These are phyloP conservation scores for Domatiomyces catenatus DNA, from an alignment of 2,329 filamentous ascomycete genomes.

Conservation along the genomic window DNA sequence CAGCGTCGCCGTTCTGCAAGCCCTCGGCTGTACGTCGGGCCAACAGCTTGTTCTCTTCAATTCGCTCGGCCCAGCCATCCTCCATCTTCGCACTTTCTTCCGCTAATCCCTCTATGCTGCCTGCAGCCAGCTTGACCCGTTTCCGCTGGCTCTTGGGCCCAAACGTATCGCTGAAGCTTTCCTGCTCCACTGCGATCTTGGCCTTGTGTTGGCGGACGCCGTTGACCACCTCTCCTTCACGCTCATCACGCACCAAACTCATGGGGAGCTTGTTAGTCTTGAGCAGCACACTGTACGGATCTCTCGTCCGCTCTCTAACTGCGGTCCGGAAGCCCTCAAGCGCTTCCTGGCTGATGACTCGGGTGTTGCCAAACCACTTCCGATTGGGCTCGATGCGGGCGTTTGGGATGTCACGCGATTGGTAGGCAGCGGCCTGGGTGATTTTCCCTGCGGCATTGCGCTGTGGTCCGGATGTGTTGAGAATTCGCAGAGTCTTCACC, in stretches of 20 bases:
- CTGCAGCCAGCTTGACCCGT: conserved; percentile 73
- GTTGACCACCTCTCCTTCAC: conserved; percentile 45
- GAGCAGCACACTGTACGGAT: conserved; percentile 87
- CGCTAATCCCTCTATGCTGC: conserved; percentile 66
- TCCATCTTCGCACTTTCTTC: conserved; percentile 66
- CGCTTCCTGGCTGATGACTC: conserved; percentile 78
- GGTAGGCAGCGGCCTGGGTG: conserved; percentile 66
- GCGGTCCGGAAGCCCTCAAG: conserved; percentile 76
- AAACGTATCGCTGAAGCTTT: conserved; percentile 77
- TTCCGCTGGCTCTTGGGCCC: conserved; percentile 89
- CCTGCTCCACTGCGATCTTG: conserved; percentile 80
- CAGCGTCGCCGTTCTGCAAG: conserved; percentile 23
- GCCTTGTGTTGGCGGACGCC: conserved; percentile 84
- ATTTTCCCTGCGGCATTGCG: conserved; percentile 74
- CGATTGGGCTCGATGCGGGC: conserved; percentile 89
- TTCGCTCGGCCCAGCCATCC: conserved; percentile 62
- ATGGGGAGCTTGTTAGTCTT: conserved; percentile 96
- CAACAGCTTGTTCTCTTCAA: conserved; percentile 63
- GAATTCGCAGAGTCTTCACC: conserved; percentile 75
- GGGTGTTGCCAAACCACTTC: conserved; percentile 95
- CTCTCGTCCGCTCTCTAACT: conserved; percentile 74
- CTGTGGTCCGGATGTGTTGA: conserved; percentile 71
- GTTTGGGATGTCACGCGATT: conserved; percentile 64
- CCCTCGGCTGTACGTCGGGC: conserved; percentile 48
- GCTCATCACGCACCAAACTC: conserved; percentile 70